These are phyloP conservation scores for Rhodamnia argentea DNA, from an alignment of 345 rosid genomes.

Conservation along the genomic window DNA sequence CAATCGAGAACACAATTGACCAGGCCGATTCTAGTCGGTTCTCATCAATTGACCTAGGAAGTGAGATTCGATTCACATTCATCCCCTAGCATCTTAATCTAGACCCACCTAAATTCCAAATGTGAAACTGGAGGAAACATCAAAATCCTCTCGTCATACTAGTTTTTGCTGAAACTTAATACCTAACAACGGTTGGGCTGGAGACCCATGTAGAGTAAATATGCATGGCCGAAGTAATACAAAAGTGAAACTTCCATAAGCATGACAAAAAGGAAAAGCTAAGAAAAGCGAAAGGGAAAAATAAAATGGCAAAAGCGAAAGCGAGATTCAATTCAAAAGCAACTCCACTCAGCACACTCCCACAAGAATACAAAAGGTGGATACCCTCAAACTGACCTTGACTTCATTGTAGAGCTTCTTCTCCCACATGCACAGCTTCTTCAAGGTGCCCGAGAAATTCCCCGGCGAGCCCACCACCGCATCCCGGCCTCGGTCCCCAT, in stretches of 20 bases:
- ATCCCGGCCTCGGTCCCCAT: slow-evolving; percentile 16
- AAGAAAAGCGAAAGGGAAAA: background rate
- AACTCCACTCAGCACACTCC: background rate
- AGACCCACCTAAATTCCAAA: background rate
- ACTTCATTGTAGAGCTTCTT: slow-evolving; percentile 66
- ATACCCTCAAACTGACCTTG: slow-evolving; percentile 27
- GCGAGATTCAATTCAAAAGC: background rate
- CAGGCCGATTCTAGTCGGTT: fast-evolving
- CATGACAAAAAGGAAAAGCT: background rate
- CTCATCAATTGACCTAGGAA: background rate
- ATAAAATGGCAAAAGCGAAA: background rate
- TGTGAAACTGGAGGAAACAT: background rate
- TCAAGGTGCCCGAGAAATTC: slow-evolving; percentile 43
- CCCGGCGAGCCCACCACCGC: slow-evolving; percentile 8
- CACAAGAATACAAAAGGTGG: background rate
- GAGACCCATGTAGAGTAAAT: background rate
- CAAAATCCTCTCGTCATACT: background rate
- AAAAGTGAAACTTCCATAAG: background rate
- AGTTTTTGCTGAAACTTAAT: background rate
- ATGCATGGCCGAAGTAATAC: background rate
- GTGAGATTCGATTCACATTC: background rate
- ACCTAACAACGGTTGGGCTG: background rate
- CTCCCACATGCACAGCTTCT: slow-evolving; percentile 61
- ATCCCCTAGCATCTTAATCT: background rate
- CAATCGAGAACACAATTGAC: background rate